phyloP scores from a whole-genome alignment of 345 rosid genomes.

The thale cress (Arabidopsis thaliana) region DNA sequence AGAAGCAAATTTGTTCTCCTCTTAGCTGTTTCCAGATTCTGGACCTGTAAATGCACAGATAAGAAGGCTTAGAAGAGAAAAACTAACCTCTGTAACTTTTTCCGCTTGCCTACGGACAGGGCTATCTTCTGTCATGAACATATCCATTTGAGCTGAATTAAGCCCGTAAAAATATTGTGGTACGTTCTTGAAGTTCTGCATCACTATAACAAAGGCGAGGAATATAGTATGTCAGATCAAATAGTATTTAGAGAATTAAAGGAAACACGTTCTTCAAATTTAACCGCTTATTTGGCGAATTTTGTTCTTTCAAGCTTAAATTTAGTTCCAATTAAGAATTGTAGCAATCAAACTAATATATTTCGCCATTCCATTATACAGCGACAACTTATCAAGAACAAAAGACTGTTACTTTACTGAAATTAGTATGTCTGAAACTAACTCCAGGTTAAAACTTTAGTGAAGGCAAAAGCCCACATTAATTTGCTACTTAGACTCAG shows the following conservation, averaged over 20 bases:
- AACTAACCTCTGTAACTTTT: slow-evolving; percentile 69
- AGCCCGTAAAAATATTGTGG: slow-evolving; percentile 86
- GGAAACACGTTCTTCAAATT: background rate
- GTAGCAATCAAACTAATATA: slow-evolving; percentile 12
- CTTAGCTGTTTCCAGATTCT: background rate
- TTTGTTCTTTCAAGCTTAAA: background rate
- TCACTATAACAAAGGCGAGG: slow-evolving; percentile 54
- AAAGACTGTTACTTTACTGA: background rate
- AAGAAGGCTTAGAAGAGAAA: slow-evolving; percentile 27
- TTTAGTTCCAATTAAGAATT: slow-evolving; percentile 8
- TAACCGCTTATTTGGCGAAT: background rate
- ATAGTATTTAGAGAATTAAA: background rate
- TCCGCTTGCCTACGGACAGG: slow-evolving; percentile 68
- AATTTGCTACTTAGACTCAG: background rate
- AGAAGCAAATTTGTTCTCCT: background rate
- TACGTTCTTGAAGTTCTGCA: slow-evolving; percentile 80
- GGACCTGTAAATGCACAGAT: background rate
- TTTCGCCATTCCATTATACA: background rate
- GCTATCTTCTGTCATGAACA: slow-evolving; percentile 92
- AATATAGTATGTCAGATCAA: background rate
- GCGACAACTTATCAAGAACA: background rate
- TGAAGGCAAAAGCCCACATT: background rate
- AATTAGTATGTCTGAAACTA: background rate
- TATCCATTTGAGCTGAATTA: slow-evolving; percentile 76
- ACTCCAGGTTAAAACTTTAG: background rate